Percentiles rank a stretch among this genome's conserved stretches.
Evolutionary conservation across 1,284 basidiomycete genomes (phyloP).

Genomic region (Anthracocystis panici-leucophaei): DNA sequence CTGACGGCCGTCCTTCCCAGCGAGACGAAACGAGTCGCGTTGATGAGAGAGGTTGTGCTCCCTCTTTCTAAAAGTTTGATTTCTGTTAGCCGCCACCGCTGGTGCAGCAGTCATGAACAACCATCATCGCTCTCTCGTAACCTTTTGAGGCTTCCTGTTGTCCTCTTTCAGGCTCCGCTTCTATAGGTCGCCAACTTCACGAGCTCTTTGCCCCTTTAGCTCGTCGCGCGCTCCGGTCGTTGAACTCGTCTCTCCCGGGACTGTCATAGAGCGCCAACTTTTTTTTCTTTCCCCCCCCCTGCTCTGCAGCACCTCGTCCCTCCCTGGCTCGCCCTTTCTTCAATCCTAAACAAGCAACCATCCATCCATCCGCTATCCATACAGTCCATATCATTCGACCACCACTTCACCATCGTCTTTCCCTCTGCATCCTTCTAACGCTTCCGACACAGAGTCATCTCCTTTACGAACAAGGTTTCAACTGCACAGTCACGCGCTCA

Average conservation of each 20-base stretch:
- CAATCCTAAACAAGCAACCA: constrained; percentile 14
- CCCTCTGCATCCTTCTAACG: neutral
- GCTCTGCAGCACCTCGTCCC: neutral
- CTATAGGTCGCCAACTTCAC: neutral
- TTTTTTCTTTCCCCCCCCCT: neutral
- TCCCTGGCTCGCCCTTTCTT: neutral
- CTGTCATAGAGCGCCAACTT: neutral
- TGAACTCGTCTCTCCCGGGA: constrained; percentile 1
- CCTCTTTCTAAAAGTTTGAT: neutral
- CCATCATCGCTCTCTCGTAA: too few species aligned
- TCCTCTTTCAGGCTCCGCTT: constrained; percentile 9
- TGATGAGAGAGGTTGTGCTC: too few species aligned
- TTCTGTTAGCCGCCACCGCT: constrained; percentile 1
- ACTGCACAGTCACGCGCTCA: neutral
- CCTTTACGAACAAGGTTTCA: neutral
- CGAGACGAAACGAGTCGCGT: too few species aligned
- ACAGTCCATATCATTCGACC: neutral
- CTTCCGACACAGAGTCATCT: neutral
- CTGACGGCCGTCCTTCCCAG: too few species aligned
- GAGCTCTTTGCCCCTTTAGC: neutral
- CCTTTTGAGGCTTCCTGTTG: neutral
- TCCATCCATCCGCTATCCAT: constrained; percentile 10
- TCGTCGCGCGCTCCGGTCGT: constrained; percentile 1
- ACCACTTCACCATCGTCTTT: neutral
- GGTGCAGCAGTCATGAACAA: too few species aligned